Percentiles rank a stretch among this genome's conserved stretches.
Conservation (phyloP, 331 rosid genomes). For the Telfairia occidentalis region DNA sequence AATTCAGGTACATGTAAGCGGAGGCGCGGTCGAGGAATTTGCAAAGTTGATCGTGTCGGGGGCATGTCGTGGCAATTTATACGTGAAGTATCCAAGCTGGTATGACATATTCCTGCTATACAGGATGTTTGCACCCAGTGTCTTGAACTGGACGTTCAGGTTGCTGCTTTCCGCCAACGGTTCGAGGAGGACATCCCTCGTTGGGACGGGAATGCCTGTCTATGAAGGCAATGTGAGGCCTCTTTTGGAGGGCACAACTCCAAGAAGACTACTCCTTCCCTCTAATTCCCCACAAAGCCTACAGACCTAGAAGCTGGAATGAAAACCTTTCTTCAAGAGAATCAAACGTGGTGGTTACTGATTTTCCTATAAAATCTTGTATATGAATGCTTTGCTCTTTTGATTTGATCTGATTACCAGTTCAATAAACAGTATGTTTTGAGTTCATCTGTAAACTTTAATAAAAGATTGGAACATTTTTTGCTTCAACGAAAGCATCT, state of each 20-base stretch:
- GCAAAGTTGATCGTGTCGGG: constrained; percentile 64
- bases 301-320: constrained; percentile 30
- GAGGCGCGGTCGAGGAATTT: constrained; percentile 51
- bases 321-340: constrained; percentile 7
- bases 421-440: background rate
- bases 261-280: constrained; percentile 19
- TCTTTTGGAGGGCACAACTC: constrained; percentile 28
- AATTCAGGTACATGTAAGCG: constrained; percentile 40
- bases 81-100: constrained; percentile 75
- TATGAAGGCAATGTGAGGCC: constrained; percentile 18
- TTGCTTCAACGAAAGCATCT: background rate
- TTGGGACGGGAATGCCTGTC: constrained; percentile 48
- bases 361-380: background rate
- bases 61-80: constrained; percentile 64
- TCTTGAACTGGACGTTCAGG: constrained; percentile 59
- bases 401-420: background rate
- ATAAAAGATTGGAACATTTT: constrained; percentile 4
- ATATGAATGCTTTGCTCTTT: constrained; percentile 2
- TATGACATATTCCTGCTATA: constrained; percentile 55
- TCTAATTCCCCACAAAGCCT: constrained; percentile 23
- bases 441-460: background rate
- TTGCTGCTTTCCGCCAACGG: constrained; percentile 40
- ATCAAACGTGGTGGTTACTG: background rate
- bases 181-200: constrained; percentile 31
- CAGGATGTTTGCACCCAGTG: constrained; percentile 57